phyloP scores from a whole-genome alignment of 805 yeast genomes.

The Kazachstania psychrophila region DNA sequence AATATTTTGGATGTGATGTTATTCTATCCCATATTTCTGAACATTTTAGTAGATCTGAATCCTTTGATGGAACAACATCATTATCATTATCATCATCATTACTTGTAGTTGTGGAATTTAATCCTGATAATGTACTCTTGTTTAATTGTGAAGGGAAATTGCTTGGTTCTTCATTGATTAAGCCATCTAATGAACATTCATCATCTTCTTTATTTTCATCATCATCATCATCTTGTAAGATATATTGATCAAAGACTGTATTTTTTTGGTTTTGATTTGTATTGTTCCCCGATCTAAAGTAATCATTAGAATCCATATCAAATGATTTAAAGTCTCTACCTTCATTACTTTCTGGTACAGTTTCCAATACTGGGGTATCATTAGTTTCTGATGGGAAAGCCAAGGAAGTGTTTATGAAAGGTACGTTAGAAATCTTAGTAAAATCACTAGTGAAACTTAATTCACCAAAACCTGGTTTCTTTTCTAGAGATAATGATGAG shows the following conservation, averaged over 20 bases:
- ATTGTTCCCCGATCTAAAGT: constrained; percentile 1
- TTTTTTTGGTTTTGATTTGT: not conserved
- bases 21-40: constrained; percentile 95
- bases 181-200: not conserved
- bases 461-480: constrained; percentile 12
- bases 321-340: not conserved
- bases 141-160: not conserved
- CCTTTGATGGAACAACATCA: constrained; percentile 62
- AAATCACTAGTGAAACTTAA: no score
- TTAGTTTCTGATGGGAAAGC: constrained; percentile 25
- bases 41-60: constrained; percentile 55
- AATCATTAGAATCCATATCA: constrained; percentile 2
- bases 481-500: not conserved
- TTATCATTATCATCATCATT: constrained; percentile 27
- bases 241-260: constrained; percentile 2
- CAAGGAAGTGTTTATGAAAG: constrained; percentile 23
- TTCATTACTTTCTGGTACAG: not conserved
- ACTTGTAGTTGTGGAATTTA: no score
- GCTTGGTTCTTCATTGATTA: constrained; percentile 13
- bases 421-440: constrained; percentile 9
- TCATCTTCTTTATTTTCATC: constrained; percentile 6
- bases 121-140: no score
- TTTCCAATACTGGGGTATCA: not conserved
- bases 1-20: constrained; percentile 85
- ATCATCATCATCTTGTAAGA: constrained; percentile 11